Evolutionary conservation across 257 asterid genomes (phyloP).

Genomic region (Salvia rosmarinus): DNA sequence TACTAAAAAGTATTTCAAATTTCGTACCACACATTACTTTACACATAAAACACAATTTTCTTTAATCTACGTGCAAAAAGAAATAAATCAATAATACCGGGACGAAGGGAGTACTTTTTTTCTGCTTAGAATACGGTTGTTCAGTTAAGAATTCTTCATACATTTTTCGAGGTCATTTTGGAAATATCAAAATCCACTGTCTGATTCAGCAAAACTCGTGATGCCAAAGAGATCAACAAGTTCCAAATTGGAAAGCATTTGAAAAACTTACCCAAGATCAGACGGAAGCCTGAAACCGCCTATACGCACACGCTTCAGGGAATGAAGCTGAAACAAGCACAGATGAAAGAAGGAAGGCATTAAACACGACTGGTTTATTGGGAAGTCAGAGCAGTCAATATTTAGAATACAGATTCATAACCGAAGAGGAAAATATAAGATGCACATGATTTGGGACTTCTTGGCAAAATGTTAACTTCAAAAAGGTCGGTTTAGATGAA

Average conservation of each 20-base stretch:
- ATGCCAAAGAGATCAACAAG: not conserved
- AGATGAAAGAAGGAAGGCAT: conserved; percentile 14
- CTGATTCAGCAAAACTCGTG: not conserved
- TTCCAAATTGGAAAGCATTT: not conserved
- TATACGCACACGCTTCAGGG: conserved; percentile 88
- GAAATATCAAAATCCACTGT: not conserved
- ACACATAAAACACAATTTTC: no score
- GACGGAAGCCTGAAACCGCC: conserved; percentile 94
- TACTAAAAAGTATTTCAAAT: no score
- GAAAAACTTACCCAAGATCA: conserved; percentile 78
- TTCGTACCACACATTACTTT: no score
- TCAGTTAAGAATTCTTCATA: no score
- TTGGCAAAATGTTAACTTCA: not conserved
- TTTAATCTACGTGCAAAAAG: no score
- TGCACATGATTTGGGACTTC: not conserved
- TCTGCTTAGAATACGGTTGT: no score
- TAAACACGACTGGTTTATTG: not conserved
- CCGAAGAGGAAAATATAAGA: not conserved
- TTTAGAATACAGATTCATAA: not conserved
- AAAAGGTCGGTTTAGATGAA: not conserved
- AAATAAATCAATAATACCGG: no score
- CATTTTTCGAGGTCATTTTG: not conserved
- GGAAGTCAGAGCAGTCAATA: not conserved
- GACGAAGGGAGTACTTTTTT: no score
- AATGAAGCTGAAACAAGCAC: conserved; percentile 66